Evolutionary conservation across 1,284 basidiomycete species (phyloP).

Genomic region (Ceratobasidium sp.): DNA sequence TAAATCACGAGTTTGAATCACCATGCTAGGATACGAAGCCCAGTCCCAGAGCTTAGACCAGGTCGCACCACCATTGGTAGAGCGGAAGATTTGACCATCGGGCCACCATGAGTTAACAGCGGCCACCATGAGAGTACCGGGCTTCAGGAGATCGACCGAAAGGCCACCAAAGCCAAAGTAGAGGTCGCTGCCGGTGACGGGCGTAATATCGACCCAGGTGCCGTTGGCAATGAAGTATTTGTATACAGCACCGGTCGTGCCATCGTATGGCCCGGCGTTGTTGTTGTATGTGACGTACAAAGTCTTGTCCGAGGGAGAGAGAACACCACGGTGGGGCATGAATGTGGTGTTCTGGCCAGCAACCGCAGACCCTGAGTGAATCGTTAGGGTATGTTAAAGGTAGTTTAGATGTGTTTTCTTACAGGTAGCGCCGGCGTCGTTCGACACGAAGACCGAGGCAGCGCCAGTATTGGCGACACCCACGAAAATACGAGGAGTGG

Average conservation of each 20-base stretch:
- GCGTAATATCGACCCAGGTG: slow-evolving; percentile 63
- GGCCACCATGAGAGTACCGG: slow-evolving; percentile 71
- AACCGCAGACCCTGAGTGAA: slow-evolving; percentile 59
- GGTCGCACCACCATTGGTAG: slow-evolving; percentile 59
- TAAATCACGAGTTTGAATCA: background rate
- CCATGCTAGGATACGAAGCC: slow-evolving; percentile 43
- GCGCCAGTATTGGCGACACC: slow-evolving; percentile 65
- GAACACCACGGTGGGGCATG: slow-evolving; percentile 68
- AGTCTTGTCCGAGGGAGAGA: slow-evolving; percentile 62
- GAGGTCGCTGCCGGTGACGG: slow-evolving; percentile 54
- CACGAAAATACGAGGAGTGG: slow-evolving; percentile 69
- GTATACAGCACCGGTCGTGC: slow-evolving; percentile 52
- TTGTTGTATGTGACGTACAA: slow-evolving; percentile 65
- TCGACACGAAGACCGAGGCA: slow-evolving; percentile 62
- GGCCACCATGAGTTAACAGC: slow-evolving; percentile 67
- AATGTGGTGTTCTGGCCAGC: slow-evolving; percentile 63
- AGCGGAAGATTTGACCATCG: slow-evolving; percentile 71
- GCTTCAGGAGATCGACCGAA: slow-evolving; percentile 62
- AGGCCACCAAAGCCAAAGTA: slow-evolving; percentile 65
- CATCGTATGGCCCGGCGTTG: slow-evolving; percentile 60
- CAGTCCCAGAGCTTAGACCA: slow-evolving; percentile 67
- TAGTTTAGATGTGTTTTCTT: slow-evolving; percentile 38
- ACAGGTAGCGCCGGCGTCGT: slow-evolving; percentile 65
- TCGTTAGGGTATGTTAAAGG: background rate
- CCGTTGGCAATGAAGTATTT: slow-evolving; percentile 55